Evolutionary conservation across 2,329 filamentous ascomycete species (phyloP).

Genomic region (Ophiostoma ulmi): DNA sequence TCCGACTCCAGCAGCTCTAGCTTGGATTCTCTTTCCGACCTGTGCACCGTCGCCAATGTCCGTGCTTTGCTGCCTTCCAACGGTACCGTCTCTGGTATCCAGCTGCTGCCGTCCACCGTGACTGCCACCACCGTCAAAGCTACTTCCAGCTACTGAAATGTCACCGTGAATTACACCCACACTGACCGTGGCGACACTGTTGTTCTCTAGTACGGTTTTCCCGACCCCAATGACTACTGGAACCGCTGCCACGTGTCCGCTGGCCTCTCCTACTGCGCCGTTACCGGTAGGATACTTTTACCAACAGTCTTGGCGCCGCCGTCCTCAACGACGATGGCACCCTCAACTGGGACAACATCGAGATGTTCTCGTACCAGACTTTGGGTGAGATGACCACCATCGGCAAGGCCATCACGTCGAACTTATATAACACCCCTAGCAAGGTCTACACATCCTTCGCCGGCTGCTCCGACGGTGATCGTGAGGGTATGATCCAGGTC

Average conservation of each 20-base stretch:
- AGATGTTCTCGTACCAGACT: neutral
- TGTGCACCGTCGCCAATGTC: neutral
- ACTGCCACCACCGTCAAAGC: neutral
- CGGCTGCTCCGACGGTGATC: neutral
- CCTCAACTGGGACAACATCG: neutral
- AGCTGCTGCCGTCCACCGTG: neutral
- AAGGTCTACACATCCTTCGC: neutral
- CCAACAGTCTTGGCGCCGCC: neutral
- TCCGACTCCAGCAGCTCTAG: neutral
- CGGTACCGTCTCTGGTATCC: neutral
- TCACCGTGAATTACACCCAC: neutral
- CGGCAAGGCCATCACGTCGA: neutral
- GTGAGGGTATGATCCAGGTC: neutral
- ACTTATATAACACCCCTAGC: neutral
- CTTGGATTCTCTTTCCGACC: neutral
- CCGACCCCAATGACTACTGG: neutral
- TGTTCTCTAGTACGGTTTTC: neutral
- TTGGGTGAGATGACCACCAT: neutral
- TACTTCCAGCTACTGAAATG: neutral
- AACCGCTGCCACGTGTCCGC: neutral
- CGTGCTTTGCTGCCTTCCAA: neutral
- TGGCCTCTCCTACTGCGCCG: neutral
- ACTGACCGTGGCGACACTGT: neutral
- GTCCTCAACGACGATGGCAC: neutral
- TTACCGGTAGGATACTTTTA: neutral